Percentiles rank a stretch among this genome's conserved stretches.
phyloP scores from a whole-genome alignment of 2,329 filamentous ascomycete genomes.

The Chlorencoelia australis region DNA sequence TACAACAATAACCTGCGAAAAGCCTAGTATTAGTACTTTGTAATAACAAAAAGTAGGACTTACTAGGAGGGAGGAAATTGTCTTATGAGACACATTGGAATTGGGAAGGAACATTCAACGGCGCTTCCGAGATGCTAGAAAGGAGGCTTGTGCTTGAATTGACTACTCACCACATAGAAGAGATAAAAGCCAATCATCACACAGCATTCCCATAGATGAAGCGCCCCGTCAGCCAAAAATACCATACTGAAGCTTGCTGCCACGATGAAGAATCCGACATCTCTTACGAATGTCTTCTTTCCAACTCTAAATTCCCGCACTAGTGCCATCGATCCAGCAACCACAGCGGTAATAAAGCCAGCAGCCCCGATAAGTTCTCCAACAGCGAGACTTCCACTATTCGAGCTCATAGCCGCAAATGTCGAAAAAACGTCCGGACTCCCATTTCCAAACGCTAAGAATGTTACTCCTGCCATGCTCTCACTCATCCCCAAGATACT shows the following conservation, averaged over 20 bases:
- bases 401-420: slow-evolving; percentile 93
- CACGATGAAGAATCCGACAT: slow-evolving; percentile 84
- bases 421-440: slow-evolving; percentile 98
- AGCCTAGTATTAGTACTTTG: no score
- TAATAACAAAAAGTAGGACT: no score
- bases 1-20: no score
- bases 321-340: slow-evolving; percentile 92
- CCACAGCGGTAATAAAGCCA: slow-evolving; percentile 91
- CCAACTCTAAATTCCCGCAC: slow-evolving; percentile 92
- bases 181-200: slow-evolving; percentile 86
- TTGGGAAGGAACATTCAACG: no score
- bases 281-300: slow-evolving; percentile 79
- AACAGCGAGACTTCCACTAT: slow-evolving; percentile 93
- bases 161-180: slow-evolving; percentile 79
- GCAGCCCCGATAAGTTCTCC: slow-evolving; percentile 93
- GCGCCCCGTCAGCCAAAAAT: slow-evolving; percentile 73
- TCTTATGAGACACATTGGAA: no score
- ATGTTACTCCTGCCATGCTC: slow-evolving; percentile 91
- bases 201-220: slow-evolving; percentile 82
- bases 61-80: no score
- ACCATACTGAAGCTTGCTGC: slow-evolving; percentile 80
- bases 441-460: slow-evolving; percentile 93
- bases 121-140: no score
- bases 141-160: no score
- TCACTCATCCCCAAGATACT: slow-evolving; percentile 86